Base-by-base conservation (phyloP, 768 basidiomycete species). In the Mycena vulgaris region DNA sequence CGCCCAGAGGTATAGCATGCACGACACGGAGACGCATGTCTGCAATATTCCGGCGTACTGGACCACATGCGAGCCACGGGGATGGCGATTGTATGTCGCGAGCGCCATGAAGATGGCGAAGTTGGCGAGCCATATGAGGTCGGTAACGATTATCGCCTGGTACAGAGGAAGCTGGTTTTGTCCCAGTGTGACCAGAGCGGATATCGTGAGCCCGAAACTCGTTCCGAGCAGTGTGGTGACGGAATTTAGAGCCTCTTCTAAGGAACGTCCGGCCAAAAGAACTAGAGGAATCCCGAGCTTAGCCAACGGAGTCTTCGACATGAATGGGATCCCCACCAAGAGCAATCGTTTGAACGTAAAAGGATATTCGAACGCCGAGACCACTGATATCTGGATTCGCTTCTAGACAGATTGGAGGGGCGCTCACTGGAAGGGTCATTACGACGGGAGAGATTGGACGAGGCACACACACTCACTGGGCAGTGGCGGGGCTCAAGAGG, bases 141-240 rank as follows among this genome's bases (percentile, higher is more conserved):
- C 76, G 5, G 69, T 74, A 21, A 77, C 78, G 55, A 74, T 70
- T 19, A 78, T 68, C 11, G 75, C 78, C 51, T 79, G 76, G 47
- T 75, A 75, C 9, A 78, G 61, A 6, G 76, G 73, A 1, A 79
- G 71, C 33, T 66, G 31, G 16, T 57, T 45, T 30, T 61, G 56
- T n/a, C n/a, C 37, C 5, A 75, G 74, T 49, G 75, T 74, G 30
- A 73, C 74, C 21, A 79, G 55, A 14, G 77, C 78, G 11, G 78
- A 71, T 10, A 79, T 58, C 14, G 76, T 74, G 0, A 79, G 67
- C 16, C 78, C 78, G 56, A 77, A 73, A 45, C 66, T 72, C 1
- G 75, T 79, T 7, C 75, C 71, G 25, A 74, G 70, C 25, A 78
- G 76, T 2, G 77, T 76, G 76, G 76, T 78, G 8, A 79, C 60